Base-by-base conservation (phyloP, 2,329 filamentous ascomycete genomes). In the Emydomyces testavorans region DNA sequence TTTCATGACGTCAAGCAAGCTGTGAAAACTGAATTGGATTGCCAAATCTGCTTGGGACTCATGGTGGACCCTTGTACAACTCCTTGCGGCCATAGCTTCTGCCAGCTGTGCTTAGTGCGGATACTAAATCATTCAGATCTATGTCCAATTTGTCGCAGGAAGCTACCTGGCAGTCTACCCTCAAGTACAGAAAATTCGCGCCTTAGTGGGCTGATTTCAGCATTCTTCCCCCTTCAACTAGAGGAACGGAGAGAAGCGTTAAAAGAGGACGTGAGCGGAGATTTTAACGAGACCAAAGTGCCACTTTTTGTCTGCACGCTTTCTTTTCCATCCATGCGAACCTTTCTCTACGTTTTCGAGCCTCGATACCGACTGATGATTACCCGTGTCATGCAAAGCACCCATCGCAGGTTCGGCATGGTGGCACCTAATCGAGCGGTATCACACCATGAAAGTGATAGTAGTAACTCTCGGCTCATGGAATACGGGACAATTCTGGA, bases 331-430 rank as follows among this genome's bases (percentile, higher is more conserved):
- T 72, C 75, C 1, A 87, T 90, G 78, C 86, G 83, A 0, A 89
- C 85, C 0, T 92, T 92, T 56, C 70, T 94, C 2, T 85, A 93
- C 57, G 78, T 95, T n/a, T 94, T 94, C 60, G 89, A 94, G 62
- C 85, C 85, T n/a, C 77, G 85, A 5, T 94, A 94, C 61, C 79
- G 86, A 6, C 72, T 92, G n/a, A 92, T 94, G 86, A 82, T 94
- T 31, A 76, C 83, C 39, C 78, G 87, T 29, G 83, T 79, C 0
- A 70, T 93, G 46, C 82, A 88, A 53, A 70, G 58, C 48, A 79
- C 80, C 0, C 78, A 83, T 51, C 72, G 78, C 11, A 84, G 79
- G 20, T 94, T 95, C 59, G 89, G 89, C 20, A 94, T 94, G 84
- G 75, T 94, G 15, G 75, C 85, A 59, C 80, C 80, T 53, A 84